Base-by-base conservation (phyloP, 1,284 basidiomycete genomes). In the Naganishia sp. region DNA sequence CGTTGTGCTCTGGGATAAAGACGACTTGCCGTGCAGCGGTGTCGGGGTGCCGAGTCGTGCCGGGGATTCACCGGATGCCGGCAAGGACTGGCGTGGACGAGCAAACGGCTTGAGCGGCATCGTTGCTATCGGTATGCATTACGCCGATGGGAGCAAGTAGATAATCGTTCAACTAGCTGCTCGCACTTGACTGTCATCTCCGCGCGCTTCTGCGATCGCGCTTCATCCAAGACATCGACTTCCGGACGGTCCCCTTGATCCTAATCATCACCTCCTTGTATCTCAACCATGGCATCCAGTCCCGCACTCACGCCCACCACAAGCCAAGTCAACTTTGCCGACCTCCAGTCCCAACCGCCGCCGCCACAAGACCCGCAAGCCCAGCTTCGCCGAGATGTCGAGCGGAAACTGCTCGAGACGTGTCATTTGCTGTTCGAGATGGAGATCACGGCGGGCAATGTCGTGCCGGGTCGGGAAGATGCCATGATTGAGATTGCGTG, bases 61-160 rank as follows among this genome's bases (percentile, higher is more conserved):
- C 43, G 31, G n/a, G 48, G 56, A 46, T 49, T 59, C 42, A 45
- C 46, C 39, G 16, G 53, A 18, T n/a, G 52, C 54, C 1, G 59
- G 65, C 13, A 54, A 43, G 10, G 57, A 55, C 43, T 50, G 52
- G 18, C 60, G 46, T 13, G 65, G 50, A 33, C 65, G 42, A 10
- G 59, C 57, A 16, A 66, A 66, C 7, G 65, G 48, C 36, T 66
- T 66, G 57, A 66, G 65, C 9, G 65, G 57, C 48, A 50, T 43
- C 10, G 7, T 61, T 39, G 36, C 36, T 39, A 13, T 13, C 13
- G 13, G 36, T 39, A 39, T 39, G 28, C 28, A 5, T 11, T 39
- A 39, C 13, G 36, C 3, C 13, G 36, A 39, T 39, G 36, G 4
- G 13, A 39, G 18, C 13, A 11, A 16, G 39, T 61, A 61, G 59